phyloP scores from a whole-genome alignment of 495 filamentous ascomycete genomes.

The Aspergillus ostianus region DNA sequence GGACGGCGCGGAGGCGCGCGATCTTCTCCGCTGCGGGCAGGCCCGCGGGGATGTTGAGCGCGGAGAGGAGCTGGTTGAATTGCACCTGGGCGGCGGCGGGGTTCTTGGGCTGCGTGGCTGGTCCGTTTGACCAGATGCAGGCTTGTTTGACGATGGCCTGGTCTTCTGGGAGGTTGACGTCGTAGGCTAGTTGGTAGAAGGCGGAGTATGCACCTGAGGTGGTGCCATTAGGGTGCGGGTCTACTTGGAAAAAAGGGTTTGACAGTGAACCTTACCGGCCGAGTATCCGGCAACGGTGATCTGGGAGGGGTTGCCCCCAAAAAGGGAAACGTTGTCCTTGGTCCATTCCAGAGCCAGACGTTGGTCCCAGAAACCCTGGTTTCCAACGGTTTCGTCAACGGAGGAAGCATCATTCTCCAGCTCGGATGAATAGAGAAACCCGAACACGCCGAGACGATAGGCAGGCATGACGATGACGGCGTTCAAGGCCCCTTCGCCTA shows the following conservation, averaged over 20 bases:
- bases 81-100: slow-evolving; percentile 47
- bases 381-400: slow-evolving; percentile 43
- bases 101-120: slow-evolving; percentile 52
- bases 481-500: slow-evolving; percentile 45
- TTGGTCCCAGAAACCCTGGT: slow-evolving; percentile 71
- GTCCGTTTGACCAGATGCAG: slow-evolving; percentile 57
- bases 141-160: slow-evolving; percentile 44
- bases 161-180: slow-evolving; percentile 43
- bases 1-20: slow-evolving; percentile 38
- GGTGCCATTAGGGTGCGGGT: background rate
- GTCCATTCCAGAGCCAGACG: slow-evolving; percentile 64
- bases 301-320: slow-evolving; percentile 62
- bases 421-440: slow-evolving; percentile 59
- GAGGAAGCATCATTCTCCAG: slow-evolving; percentile 53
- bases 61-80: slow-evolving; percentile 53
- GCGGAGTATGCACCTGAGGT: slow-evolving; percentile 59
- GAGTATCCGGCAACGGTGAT: slow-evolving; percentile 66
- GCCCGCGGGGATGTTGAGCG: slow-evolving; percentile 42
- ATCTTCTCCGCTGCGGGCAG: slow-evolving; percentile 45
- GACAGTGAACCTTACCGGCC: slow-evolving; percentile 39
- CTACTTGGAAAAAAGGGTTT: background rate
- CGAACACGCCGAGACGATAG: slow-evolving; percentile 66
- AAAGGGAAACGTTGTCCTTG: slow-evolving; percentile 53
- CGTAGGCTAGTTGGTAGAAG: slow-evolving; percentile 57
- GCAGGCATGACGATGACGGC: slow-evolving; percentile 64